Percentiles rank a stretch among this genome's conserved stretches.
phyloP scores from a whole-genome alignment of 176 grass and related monocot species.

The Carex littledalei region DNA sequence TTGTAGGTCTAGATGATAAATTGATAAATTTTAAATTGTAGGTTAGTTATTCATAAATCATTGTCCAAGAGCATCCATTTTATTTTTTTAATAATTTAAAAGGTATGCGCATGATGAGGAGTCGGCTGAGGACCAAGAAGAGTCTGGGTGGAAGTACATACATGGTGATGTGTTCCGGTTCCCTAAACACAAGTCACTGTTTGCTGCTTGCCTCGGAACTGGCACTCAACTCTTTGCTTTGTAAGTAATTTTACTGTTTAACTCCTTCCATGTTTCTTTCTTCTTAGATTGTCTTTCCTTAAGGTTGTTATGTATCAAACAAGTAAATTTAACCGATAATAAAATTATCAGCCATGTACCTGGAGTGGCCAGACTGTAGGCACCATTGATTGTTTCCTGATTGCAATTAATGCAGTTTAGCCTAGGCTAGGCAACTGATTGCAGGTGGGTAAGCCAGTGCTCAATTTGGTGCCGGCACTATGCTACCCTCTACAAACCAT shows the following conservation, averaged over 20 bases:
- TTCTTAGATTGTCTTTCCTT: neutral
- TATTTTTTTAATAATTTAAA: conserved; percentile 15
- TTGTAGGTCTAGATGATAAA: neutral
- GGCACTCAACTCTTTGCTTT: conserved; percentile 92
- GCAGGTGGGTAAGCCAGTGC: conserved; percentile 74
- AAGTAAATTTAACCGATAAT: neutral
- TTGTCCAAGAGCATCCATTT: neutral
- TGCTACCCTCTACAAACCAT: conserved; percentile 65
- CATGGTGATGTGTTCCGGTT: conserved; percentile 95
- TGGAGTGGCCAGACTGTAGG: neutral
- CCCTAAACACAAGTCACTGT: conserved; percentile 80
- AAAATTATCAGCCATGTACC: neutral
- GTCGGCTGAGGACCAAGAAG: conserved; percentile 88
- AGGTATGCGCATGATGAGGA: conserved; percentile 99
- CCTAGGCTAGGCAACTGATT: neutral
- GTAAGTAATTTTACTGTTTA: conserved; percentile 38
- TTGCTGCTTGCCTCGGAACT: conserved; percentile 86
- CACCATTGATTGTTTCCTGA: neutral
- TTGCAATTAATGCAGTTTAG: neutral
- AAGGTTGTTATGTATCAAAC: neutral
- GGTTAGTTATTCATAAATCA: conserved; percentile 10
- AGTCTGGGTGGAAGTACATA: conserved; percentile 97
- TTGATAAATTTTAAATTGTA: neutral
- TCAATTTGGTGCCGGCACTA: conserved; percentile 78
- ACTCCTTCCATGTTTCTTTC: neutral